phyloP scores from a whole-genome alignment of 2,329 filamentous ascomycete genomes.

The Talaromyces albobiverticillius region DNA sequence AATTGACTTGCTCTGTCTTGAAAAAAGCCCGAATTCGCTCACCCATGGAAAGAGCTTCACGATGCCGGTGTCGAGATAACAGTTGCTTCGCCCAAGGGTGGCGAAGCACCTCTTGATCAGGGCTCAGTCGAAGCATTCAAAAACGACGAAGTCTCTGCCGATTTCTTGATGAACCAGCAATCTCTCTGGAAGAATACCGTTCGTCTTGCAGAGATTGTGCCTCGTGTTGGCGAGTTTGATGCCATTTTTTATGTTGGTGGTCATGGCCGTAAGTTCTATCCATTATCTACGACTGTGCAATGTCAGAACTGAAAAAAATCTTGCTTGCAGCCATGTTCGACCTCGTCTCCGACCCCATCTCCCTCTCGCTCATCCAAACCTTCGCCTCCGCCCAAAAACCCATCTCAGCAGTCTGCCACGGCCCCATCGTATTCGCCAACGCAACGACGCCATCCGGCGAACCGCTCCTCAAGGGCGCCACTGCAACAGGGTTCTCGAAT shows the following conservation, averaged over 20 bases:
- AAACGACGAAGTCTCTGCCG: conserved; percentile 50
- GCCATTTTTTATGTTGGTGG: conserved; percentile 62
- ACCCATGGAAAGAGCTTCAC: conserved; percentile 60
- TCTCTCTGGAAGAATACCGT: conserved; percentile 63
- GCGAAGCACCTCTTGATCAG: conserved; percentile 61
- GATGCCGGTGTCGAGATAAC: conserved; percentile 52
- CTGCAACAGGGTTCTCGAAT: conserved; percentile 49
- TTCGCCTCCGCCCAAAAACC: conserved; percentile 50
- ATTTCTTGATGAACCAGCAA: conserved; percentile 57
- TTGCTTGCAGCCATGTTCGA: conserved; percentile 49
- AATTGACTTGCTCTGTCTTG: background rate
- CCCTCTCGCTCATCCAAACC: conserved; percentile 45
- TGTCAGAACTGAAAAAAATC: too few relatives aligned
- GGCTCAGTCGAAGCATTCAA: conserved; percentile 55
- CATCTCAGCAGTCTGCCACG: conserved; percentile 52
- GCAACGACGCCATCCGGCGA: conserved; percentile 43
- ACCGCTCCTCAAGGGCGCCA: conserved; percentile 38
- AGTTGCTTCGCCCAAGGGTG: conserved; percentile 62
- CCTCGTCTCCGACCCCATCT: conserved; percentile 40
- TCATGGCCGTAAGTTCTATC: conserved; percentile 49
- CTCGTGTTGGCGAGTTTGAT: conserved; percentile 60
- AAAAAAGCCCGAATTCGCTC: conserved; percentile 56
- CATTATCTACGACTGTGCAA: background rate
- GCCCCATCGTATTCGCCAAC: conserved; percentile 44
- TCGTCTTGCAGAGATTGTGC: conserved; percentile 56